phyloP scores from a whole-genome alignment of 1,284 basidiomycete genomes.

The Ganoderma lucidum region DNA sequence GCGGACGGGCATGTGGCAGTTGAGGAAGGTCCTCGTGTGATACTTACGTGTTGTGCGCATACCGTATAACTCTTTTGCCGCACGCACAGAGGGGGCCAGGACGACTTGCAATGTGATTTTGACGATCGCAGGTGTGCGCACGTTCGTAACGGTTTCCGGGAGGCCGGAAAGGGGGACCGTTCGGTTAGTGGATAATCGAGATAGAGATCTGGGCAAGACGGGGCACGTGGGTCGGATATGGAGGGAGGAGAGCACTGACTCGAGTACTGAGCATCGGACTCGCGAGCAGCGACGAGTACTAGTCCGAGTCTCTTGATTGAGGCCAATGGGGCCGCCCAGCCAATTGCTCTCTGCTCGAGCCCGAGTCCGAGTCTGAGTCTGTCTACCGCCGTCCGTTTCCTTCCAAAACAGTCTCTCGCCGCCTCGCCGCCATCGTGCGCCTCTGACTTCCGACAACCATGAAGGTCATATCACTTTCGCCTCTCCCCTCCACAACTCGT shows the following conservation, averaged over 20 bases:
- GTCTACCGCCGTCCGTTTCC: slow-evolving; percentile 15
- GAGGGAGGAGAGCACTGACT: neutral
- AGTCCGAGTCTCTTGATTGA: neutral
- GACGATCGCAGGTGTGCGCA: slow-evolving; percentile 34
- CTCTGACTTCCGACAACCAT: slow-evolving; percentile 34
- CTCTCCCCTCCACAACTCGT: slow-evolving; percentile 19
- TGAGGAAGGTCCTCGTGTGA: slow-evolving; percentile 88
- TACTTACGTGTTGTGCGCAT: neutral
- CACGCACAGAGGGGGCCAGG: too few species aligned
- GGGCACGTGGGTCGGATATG: slow-evolving; percentile 27
- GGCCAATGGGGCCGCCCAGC: slow-evolving; percentile 6
- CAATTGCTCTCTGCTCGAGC: slow-evolving; percentile 3
- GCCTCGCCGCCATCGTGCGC: slow-evolving; percentile 6
- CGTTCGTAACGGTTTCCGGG: slow-evolving; percentile 42
- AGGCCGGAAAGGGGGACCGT: slow-evolving; percentile 10
- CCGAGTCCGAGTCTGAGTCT: slow-evolving; percentile 11
- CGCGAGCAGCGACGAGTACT: neutral
- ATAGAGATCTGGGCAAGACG: slow-evolving; percentile 16
- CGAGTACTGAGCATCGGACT: neutral
- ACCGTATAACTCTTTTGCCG: too few species aligned
- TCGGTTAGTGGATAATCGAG: slow-evolving; percentile 32
- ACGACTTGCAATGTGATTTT: slow-evolving; percentile 27
- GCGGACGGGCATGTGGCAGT: slow-evolving; percentile 77
- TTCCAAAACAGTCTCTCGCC: slow-evolving; percentile 17
- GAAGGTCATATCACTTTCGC: slow-evolving; percentile 42